phyloP scores from a whole-genome alignment of 306 rosid species.

The Malus sieversii region DNA sequence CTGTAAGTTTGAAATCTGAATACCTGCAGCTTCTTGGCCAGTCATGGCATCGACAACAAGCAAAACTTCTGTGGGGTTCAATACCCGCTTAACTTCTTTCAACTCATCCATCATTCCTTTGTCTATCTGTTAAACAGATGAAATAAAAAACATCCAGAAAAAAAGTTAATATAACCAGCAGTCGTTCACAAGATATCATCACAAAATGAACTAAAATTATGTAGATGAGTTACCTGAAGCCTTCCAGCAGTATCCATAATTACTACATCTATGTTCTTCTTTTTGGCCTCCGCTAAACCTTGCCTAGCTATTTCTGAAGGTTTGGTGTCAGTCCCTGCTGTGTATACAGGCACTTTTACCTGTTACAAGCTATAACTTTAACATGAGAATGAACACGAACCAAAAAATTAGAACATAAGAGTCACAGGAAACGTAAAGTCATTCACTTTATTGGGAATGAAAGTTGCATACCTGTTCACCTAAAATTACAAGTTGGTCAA shows the following conservation, averaged over 20 bases:
- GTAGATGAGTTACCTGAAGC: constrained; percentile 67
- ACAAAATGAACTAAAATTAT: background rate
- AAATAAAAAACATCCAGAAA: constrained; percentile 6
- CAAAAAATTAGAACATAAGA: constrained; percentile 8
- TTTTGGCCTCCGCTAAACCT: constrained; percentile 94
- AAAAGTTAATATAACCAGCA: constrained; percentile 1
- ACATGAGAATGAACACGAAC: constrained; percentile 11
- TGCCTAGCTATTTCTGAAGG: constrained; percentile 81
- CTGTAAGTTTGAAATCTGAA: background rate
- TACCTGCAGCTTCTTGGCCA: constrained; percentile 99
- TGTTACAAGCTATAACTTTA: constrained; percentile 47
- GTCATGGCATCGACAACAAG: constrained; percentile 99
- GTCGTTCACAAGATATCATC: background rate
- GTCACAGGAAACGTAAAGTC: background rate
- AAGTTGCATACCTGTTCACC: constrained; percentile 74
- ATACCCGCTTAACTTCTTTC: constrained; percentile 70
- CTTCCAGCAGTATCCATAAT: constrained; percentile 98
- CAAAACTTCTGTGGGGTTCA: constrained; percentile 88
- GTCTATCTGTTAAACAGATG: constrained; percentile 58
- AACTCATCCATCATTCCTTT: constrained; percentile 93
- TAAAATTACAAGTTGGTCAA: constrained; percentile 87
- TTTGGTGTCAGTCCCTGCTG: constrained; percentile 83
- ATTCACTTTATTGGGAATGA: background rate
- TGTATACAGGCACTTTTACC: constrained; percentile 88
- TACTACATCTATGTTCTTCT: constrained; percentile 78